These are phyloP conservation scores for Zasmidium citrigriseum DNA, from an alignment of 2,329 filamentous ascomycete genomes.

Conservation along the genomic window DNA sequence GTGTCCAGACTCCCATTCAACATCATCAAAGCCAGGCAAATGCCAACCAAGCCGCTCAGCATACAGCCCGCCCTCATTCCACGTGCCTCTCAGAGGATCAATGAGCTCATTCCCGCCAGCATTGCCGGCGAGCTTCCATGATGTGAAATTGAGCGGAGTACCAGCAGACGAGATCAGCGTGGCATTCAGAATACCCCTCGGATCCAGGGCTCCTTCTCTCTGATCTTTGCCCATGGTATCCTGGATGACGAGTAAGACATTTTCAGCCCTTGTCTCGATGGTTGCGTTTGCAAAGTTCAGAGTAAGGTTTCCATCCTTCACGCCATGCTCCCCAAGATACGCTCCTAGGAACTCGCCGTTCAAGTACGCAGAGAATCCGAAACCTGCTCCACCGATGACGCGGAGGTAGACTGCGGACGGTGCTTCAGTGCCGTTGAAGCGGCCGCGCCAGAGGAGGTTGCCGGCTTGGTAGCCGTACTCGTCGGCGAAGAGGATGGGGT, in stretches of 20 bases:
- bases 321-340: slow-evolving; percentile 52
- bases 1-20: slow-evolving; percentile 43
- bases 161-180: slow-evolving; percentile 45
- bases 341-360: slow-evolving; percentile 60
- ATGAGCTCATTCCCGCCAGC: slow-evolving; percentile 55
- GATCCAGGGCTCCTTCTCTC: slow-evolving; percentile 49
- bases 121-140: slow-evolving; percentile 61
- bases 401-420: slow-evolving; percentile 51
- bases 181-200: slow-evolving; percentile 56
- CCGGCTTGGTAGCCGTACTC: slow-evolving; percentile 46
- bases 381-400: slow-evolving; percentile 56
- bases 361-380: slow-evolving; percentile 60
- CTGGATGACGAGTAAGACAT: slow-evolving; percentile 58
- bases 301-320: slow-evolving; percentile 39
- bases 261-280: slow-evolving; percentile 35
- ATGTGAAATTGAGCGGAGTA: slow-evolving; percentile 41
- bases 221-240: slow-evolving; percentile 64
- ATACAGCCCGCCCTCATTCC: slow-evolving; percentile 61
- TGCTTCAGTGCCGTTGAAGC: slow-evolving; percentile 36
- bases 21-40: slow-evolving; percentile 57
- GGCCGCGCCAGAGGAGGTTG: slow-evolving; percentile 45
- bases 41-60: slow-evolving; percentile 62
- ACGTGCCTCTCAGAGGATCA: slow-evolving; percentile 57
- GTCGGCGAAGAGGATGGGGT: slow-evolving; percentile 44
- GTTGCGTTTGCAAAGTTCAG: slow-evolving; percentile 56